A percentile compares a stretch with the other conserved stretches of the same genome.
Conservation (phyloP, 2,329 filamentous ascomycete species). For the Hyphodiscus sp. region DNA sequence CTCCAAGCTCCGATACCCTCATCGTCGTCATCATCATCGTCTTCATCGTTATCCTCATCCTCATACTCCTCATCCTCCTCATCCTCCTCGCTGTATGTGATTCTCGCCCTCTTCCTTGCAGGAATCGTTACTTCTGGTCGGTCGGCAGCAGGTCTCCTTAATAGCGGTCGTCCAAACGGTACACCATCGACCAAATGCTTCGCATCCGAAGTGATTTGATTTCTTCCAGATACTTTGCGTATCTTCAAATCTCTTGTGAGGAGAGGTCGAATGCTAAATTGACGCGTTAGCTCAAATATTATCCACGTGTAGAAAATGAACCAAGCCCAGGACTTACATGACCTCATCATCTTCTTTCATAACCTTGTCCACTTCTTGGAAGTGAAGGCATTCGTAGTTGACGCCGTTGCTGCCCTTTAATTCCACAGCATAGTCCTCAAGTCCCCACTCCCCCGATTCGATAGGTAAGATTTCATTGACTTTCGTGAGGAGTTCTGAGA, state of each 20-base stretch:
- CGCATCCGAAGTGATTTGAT: conserved; percentile 75
- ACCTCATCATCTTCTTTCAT: conserved; percentile 81
- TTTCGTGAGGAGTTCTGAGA: conserved; percentile 69
- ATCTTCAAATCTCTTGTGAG: conserved; percentile 67
- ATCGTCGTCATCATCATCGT: conserved; percentile 26
- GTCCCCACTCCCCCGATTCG: conserved; percentile 71
- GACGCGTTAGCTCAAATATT: conserved; percentile 2
- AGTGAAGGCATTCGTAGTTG: conserved; percentile 84
- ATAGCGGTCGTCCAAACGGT: conserved; percentile 69
- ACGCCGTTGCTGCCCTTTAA: conserved; percentile 47
- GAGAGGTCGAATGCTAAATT: conserved; percentile 66
- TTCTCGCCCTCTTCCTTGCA: conserved; percentile 60
- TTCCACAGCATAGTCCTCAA: conserved; percentile 87
- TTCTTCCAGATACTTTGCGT: conserved; percentile 66
- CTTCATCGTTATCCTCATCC: conserved; percentile 31
- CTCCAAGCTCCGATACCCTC: no score
- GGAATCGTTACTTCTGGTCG: conserved; percentile 67
- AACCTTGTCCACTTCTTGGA: conserved; percentile 61
- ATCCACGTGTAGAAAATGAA: neutral
- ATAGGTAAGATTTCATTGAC: conserved; percentile 77
- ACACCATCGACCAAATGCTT: conserved; percentile 80
- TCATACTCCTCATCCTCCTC: conserved; percentile 32
- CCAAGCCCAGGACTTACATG: conserved; percentile 46
- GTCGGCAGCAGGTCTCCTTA: conserved; percentile 49
- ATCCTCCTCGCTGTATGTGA: conserved; percentile 37